A percentile compares a stretch with the other conserved stretches of the same genome.
Conservation (phyloP, 176 grass and related monocot species). For the Elymus sibiricus region DNA sequence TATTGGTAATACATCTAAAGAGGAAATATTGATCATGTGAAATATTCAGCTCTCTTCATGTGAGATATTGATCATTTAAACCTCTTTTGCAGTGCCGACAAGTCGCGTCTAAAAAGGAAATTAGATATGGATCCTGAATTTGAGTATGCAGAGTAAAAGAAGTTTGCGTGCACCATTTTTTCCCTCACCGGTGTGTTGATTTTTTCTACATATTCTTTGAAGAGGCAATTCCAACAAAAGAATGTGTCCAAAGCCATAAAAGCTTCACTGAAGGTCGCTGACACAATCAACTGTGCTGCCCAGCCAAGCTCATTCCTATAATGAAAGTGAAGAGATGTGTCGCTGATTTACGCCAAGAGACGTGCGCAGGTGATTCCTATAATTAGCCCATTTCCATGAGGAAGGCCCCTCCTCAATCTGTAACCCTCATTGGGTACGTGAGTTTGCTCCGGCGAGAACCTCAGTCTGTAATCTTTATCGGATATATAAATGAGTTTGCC, state of each 20-base stretch:
- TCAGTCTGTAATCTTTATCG: neutral
- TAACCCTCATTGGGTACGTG: constrained; percentile 23
- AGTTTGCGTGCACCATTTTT: constrained; percentile 18
- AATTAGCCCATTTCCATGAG: constrained; percentile 27
- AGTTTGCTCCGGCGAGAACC: constrained; percentile 17
- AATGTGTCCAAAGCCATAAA: constrained; percentile 24
- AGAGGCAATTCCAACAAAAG: constrained; percentile 16
- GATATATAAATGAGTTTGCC: neutral
- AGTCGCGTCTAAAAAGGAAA: constrained; percentile 84
- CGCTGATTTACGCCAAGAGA: constrained; percentile 27
- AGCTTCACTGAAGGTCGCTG: constrained; percentile 3
- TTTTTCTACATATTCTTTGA: constrained; percentile 39
- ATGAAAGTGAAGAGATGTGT: constrained; percentile 21
- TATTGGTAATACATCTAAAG: neutral
- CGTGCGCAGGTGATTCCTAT: neutral
- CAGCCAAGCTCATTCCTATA: neutral
- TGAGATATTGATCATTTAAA: constrained; percentile 27
- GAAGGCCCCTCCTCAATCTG: constrained; percentile 21
- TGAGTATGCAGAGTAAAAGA: constrained; percentile 55
- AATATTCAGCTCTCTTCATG: neutral
- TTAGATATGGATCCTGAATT: constrained; percentile 94
- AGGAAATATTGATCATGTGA: no score
- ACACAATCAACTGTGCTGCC: constrained; percentile 10
- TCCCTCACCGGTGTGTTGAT: constrained; percentile 23
- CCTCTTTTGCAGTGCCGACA: constrained; percentile 74